Percentiles rank a stretch among this genome's conserved stretches.
Evolutionary conservation across 2,329 filamentous ascomycete species (phyloP).

Genomic region (Exophiala mesophila): DNA sequence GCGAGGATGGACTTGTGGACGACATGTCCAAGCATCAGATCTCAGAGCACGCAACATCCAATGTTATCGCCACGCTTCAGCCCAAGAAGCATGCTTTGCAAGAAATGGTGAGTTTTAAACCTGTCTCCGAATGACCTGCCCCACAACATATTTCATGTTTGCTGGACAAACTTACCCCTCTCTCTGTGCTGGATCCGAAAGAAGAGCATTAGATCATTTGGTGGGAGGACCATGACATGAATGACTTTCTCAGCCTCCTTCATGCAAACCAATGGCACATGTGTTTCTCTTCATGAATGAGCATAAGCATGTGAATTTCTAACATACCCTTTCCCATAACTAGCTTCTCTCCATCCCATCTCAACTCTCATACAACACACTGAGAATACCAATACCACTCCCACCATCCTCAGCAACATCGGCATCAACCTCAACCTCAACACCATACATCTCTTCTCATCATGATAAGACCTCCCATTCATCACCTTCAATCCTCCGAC

Average conservation of each 20-base stretch:
- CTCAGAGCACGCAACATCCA: constrained; percentile 9
- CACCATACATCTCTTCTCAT: constrained; percentile 1
- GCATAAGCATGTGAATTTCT: too few species aligned
- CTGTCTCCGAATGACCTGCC: too few species aligned
- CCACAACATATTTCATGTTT: too few species aligned
- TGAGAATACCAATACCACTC: constrained; percentile 40
- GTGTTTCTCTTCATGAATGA: too few species aligned
- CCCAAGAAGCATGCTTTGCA: constrained; percentile 42
- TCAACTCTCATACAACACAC: constrained; percentile 54
- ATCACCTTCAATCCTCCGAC: constrained; percentile 32
- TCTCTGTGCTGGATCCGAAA: too few species aligned
- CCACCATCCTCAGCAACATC: too few species aligned
- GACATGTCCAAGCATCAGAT: constrained; percentile 12
- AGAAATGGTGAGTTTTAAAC: constrained; percentile 47
- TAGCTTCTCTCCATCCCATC: constrained; percentile 41
- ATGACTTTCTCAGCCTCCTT: too few species aligned
- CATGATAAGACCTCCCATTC: constrained; percentile 10
- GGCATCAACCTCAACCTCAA: constrained; percentile 29
- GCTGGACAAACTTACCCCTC: too few species aligned
- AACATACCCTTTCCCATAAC: constrained; percentile 6
- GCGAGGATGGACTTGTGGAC: constrained; percentile 23
- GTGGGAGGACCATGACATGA: too few species aligned
- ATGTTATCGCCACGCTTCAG: constrained; percentile 26
- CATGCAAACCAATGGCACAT: too few species aligned
- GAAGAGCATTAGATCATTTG: too few species aligned